Percentiles rank a stretch among this genome's conserved stretches.
These are phyloP conservation scores for Inosperma sp. DNA, from an alignment of 768 basidiomycete genomes.

Conservation along the genomic window DNA sequence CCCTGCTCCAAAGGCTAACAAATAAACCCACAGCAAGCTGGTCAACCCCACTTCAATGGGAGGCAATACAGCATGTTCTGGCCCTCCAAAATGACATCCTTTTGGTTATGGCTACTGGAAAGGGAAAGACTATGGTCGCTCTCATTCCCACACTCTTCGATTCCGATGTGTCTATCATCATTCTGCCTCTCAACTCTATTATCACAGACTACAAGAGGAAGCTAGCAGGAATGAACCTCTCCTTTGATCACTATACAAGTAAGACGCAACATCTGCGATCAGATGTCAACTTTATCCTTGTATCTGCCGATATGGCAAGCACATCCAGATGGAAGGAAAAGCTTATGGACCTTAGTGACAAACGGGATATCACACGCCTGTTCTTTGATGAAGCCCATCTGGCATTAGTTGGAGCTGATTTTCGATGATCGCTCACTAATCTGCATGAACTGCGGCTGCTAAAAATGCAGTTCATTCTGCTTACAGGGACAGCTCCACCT, in stretches of 20 bases:
- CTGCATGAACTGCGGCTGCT: not conserved
- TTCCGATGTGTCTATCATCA: not conserved
- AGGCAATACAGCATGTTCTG: no score
- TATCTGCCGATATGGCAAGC: not conserved
- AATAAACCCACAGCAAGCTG: no score
- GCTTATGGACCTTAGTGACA: not conserved
- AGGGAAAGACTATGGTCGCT: conserved; percentile 23
- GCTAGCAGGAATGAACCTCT: not conserved
- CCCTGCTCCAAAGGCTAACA: no score
- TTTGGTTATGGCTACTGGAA: no score
- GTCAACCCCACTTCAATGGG: no score
- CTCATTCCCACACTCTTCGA: conserved; percentile 18
- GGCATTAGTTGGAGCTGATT: not conserved
- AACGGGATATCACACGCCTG: not conserved
- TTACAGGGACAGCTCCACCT: not conserved
- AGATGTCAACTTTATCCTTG: not conserved
- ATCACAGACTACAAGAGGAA: conserved; percentile 1
- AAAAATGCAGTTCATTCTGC: not conserved
- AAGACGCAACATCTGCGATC: rapidly evolving
- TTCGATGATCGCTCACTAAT: not conserved
- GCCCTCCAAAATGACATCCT: no score
- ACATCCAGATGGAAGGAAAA: not conserved
- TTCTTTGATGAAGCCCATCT: conserved; percentile 3
- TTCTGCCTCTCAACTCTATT: not conserved
- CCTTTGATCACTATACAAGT: not conserved